A percentile compares a stretch with the other conserved stretches of the same genome.
These are phyloP conservation scores for Leucoagaricus sp. DNA, from an alignment of 1,284 basidiomycete species.

Conservation along the genomic window DNA sequence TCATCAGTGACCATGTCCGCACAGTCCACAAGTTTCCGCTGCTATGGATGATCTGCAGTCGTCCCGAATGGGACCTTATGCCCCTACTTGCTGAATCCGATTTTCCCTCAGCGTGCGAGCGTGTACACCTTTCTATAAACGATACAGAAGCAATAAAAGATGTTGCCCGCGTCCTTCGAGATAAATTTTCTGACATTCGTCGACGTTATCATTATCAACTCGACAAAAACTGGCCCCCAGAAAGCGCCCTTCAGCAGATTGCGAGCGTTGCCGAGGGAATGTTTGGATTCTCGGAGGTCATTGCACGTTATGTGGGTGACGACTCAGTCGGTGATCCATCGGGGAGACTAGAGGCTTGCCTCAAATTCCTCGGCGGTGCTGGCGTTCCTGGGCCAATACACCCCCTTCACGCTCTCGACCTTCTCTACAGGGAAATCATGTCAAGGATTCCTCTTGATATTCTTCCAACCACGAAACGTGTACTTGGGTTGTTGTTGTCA, in stretches of 20 bases:
- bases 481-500: too few relatives aligned
- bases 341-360: too few relatives aligned
- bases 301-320: too few relatives aligned
- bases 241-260: too few relatives aligned
- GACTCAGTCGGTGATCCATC: too few relatives aligned
- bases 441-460: neutral
- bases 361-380: too few relatives aligned
- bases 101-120: neutral
- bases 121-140: neutral
- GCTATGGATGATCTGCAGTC: slow-evolving; percentile 6
- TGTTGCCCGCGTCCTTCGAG: neutral
- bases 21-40: neutral
- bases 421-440: neutral
- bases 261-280: neutral
- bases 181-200: neutral
- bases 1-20: neutral
- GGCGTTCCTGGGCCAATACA: too few relatives aligned
- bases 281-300: too few relatives aligned
- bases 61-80: neutral
- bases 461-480: neutral
- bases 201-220: neutral
- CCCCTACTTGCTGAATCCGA: neutral
- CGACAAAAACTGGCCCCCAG: neutral
- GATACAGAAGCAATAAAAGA: neutral
- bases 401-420: neutral